A percentile compares a stretch with the other conserved stretches of the same genome.
phyloP scores from a whole-genome alignment of 345 rosid genomes.

The Citrus reticulata region DNA sequence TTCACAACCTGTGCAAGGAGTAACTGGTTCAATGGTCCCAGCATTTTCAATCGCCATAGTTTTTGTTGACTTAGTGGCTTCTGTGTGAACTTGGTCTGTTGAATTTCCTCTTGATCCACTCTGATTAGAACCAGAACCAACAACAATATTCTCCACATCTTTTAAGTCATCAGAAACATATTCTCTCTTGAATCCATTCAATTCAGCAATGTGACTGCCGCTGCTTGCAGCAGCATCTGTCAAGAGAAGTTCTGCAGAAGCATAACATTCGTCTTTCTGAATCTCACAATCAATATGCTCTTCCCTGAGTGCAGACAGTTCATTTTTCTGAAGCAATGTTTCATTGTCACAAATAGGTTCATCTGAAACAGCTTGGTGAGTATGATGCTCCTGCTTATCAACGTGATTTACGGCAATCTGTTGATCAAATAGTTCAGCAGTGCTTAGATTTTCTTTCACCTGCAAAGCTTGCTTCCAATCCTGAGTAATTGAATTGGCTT shows the following conservation, averaged over 20 bases:
- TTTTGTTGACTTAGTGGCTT: not conserved
- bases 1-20: not conserved
- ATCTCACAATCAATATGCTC: not conserved
- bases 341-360: not conserved
- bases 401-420: not conserved
- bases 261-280: not conserved
- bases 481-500: not conserved
- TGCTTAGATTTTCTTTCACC: not conserved
- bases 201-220: not conserved
- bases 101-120: not conserved
- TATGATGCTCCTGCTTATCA: not conserved
- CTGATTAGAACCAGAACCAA: not conserved
- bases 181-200: not conserved
- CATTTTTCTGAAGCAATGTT: conserved; percentile 7
- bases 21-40: not conserved
- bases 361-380: conserved; percentile 1
- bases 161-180: not conserved
- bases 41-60: not conserved
- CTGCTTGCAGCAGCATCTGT: not conserved
- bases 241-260: not conserved
- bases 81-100: not conserved
- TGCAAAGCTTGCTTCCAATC: not conserved
- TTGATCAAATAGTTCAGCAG: not conserved
- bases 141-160: not conserved
- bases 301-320: conserved; percentile 5